Evolutionary conservation across 371 early-diverging fungal genomes (phyloP).

Genomic region (Mucor racemosus): DNA sequence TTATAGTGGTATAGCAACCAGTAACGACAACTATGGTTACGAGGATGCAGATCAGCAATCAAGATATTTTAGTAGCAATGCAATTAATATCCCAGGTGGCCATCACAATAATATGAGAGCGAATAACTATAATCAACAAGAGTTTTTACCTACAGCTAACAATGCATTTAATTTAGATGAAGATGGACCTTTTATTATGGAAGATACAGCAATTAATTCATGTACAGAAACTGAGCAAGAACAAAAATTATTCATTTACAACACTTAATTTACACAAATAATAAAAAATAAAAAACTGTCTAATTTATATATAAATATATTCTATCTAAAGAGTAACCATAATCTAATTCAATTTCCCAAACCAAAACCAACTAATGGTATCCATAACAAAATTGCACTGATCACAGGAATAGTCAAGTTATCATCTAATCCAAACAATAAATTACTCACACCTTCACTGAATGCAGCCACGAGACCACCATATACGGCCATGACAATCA

Average conservation of each 20-base stretch:
- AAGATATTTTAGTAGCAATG: slow-evolving; percentile 13
- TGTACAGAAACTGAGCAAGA: too few relatives aligned
- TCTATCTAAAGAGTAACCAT: too few relatives aligned
- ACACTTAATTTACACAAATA: neutral
- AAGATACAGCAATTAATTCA: too few relatives aligned
- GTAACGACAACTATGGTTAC: slow-evolving; percentile 7
- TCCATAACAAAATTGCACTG: slow-evolving; percentile 48
- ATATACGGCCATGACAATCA: slow-evolving; percentile 35
- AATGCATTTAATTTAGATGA: too few relatives aligned
- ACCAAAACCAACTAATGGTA: slow-evolving; percentile 32
- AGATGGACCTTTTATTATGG: too few relatives aligned
- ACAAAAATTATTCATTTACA: neutral
- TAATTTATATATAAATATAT: neutral
- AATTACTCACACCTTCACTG: slow-evolving; percentile 48
- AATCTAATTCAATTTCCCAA: slow-evolving; percentile 10
- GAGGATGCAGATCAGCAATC: slow-evolving; percentile 13
- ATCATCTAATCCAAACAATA: slow-evolving; percentile 44
- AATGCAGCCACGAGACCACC: slow-evolving; percentile 55
- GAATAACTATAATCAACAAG: too few relatives aligned
- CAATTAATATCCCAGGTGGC: slow-evolving; percentile 39
- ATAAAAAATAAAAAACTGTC: neutral
- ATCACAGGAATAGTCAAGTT: slow-evolving; percentile 54
- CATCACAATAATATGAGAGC: neutral
- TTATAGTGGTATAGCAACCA: too few relatives aligned
- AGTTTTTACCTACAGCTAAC: too few relatives aligned